Percentiles rank a stretch among this genome's conserved stretches.
Conservation (phyloP, 2,329 filamentous ascomycete species). For the Fusarium sp. region DNA sequence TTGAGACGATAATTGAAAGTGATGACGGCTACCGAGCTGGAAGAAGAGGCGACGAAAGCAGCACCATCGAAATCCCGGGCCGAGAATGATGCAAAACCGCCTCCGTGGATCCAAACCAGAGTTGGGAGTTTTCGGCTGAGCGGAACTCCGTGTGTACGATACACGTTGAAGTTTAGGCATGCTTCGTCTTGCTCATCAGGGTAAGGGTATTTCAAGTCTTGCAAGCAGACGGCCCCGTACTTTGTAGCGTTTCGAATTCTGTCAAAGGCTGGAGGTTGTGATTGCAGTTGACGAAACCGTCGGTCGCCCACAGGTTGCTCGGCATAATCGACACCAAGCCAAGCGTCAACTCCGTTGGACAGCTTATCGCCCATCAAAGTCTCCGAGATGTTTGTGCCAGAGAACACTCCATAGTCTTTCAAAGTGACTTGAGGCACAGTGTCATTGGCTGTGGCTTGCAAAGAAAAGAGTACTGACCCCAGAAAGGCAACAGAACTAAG, state of each 20-base stretch:
- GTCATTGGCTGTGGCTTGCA: background rate
- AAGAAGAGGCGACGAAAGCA: slow-evolving; percentile 11
- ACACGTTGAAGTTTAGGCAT: slow-evolving; percentile 17
- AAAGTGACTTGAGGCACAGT: slow-evolving; percentile 10
- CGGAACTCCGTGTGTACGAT: background rate
- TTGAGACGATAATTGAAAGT: slow-evolving; percentile 21
- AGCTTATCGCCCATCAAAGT: background rate
- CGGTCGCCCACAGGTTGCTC: slow-evolving; percentile 8
- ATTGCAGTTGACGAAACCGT: slow-evolving; percentile 1
- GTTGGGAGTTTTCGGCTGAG: slow-evolving; percentile 6
- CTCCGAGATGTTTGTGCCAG: slow-evolving; percentile 1
- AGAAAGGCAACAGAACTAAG: background rate
- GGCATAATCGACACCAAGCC: slow-evolving; percentile 16
- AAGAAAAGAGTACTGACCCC: slow-evolving; percentile 1
- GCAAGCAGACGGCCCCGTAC: slow-evolving; percentile 9
- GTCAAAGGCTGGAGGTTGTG: background rate
- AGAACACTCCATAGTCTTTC: slow-evolving; percentile 7
- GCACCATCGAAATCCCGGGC: slow-evolving; percentile 7
- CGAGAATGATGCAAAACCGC: slow-evolving; percentile 21
- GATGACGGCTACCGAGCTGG: background rate
- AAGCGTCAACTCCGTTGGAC: background rate
- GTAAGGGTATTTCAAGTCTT: slow-evolving; percentile 13
- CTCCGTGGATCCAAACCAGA: slow-evolving; percentile 14
- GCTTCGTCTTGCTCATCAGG: slow-evolving; percentile 11
- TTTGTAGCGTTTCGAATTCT: slow-evolving; percentile 6